Evolutionary conservation across 176 grass and related monocot species (phyloP).

Genomic region (Triticum timopheevii): DNA sequence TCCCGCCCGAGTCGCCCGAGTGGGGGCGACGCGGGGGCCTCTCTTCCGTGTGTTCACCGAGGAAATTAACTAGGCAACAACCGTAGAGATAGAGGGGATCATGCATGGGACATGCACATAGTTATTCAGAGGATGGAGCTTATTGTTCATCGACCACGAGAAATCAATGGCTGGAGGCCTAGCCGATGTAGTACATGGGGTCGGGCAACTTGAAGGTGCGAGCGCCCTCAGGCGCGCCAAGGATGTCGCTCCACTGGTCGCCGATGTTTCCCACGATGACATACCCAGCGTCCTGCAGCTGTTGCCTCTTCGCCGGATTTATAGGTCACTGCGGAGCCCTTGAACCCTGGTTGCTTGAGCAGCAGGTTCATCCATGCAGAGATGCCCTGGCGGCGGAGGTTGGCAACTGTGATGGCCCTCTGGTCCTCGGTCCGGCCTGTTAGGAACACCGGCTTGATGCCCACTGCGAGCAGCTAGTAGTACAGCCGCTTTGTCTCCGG

Average conservation of each 20-base stretch:
- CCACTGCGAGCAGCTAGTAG: not conserved
- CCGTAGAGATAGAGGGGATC: too few species aligned
- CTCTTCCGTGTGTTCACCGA: too few species aligned
- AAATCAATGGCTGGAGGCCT: not conserved
- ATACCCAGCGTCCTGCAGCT: constrained; percentile 33
- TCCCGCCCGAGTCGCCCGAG: too few species aligned
- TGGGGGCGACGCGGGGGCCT: too few species aligned
- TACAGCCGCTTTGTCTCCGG: constrained; percentile 36
- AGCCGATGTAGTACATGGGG: constrained; percentile 52
- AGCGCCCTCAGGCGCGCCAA: constrained; percentile 2
- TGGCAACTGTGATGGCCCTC: not conserved
- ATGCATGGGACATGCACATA: too few species aligned
- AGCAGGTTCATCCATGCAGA: constrained; percentile 35
- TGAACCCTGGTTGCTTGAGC: constrained; percentile 22
- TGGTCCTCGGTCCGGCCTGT: constrained; percentile 37
- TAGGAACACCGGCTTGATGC: constrained; percentile 48
- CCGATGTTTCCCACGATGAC: constrained; percentile 48
- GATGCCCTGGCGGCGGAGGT: constrained; percentile 31
- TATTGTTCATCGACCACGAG: not conserved
- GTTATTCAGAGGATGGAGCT: too few species aligned
- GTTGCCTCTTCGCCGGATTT: constrained; percentile 27
- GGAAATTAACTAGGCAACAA: too few species aligned
- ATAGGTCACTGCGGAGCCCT: too few species aligned
- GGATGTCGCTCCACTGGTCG: constrained; percentile 65
- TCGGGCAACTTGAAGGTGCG: constrained; percentile 60